These are phyloP conservation scores for Umbelopsis sp. DNA, from an alignment of 192 early-diverging fungal species.

Conservation along the genomic window DNA sequence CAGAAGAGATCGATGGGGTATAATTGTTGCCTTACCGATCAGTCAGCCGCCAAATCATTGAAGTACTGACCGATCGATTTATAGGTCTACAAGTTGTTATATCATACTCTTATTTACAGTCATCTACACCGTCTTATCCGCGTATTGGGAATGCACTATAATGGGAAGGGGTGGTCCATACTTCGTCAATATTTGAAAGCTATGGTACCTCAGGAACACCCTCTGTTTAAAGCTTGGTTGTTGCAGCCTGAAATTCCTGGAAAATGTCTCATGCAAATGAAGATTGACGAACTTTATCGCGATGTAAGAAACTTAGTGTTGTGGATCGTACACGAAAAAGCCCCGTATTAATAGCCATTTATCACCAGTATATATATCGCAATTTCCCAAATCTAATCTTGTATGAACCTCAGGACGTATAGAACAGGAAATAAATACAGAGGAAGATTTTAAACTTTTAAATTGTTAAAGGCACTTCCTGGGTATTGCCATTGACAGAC, in stretches of 20 bases:
- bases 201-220: conserved; percentile 48
- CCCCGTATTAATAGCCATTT: neutral
- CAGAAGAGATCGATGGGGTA: conserved; percentile 37
- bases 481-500: no score
- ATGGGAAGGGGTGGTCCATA: conserved; percentile 60
- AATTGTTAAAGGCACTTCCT: no score
- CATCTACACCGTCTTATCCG: conserved; percentile 65
- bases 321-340: neutral
- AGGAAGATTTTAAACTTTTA: no score
- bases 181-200: conserved; percentile 51
- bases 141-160: conserved; percentile 59
- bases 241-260: conserved; percentile 43
- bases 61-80: neutral
- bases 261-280: conserved; percentile 71
- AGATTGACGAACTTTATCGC: conserved; percentile 66
- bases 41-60: neutral
- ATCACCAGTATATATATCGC: conserved; percentile 38
- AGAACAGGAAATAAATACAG: no score
- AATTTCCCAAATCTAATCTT: conserved; percentile 41
- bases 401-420: conserved; percentile 19
- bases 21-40: neutral
- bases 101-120: conserved; percentile 64
- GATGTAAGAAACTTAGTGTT: conserved; percentile 44
- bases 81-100: conserved; percentile 59
- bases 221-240: conserved; percentile 52